phyloP scores from a whole-genome alignment of 208 protist species.

The Tritrichomonas musculus region DNA sequence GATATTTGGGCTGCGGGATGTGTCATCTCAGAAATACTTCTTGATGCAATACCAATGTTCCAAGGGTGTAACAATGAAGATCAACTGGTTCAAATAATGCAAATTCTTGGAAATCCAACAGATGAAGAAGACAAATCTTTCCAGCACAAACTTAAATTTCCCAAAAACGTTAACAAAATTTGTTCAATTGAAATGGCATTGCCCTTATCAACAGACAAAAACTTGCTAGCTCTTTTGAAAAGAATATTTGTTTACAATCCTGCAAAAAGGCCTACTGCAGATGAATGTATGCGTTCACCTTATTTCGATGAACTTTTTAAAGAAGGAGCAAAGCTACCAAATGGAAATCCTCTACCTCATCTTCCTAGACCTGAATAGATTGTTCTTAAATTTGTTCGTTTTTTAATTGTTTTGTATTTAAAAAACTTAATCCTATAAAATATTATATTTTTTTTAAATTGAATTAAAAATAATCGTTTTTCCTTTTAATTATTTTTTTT shows the following conservation, averaged over 20 bases:
- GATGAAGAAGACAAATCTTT: too few species aligned
- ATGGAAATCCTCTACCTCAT: neutral
- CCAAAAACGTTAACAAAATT: too few species aligned
- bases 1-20: constrained; percentile 81
- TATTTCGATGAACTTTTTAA: neutral
- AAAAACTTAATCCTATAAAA: too few species aligned
- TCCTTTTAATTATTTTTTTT: too few species aligned
- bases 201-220: too few species aligned
- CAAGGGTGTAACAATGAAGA: constrained; percentile 70
- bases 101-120: constrained; percentile 50
- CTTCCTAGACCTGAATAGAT: neutral
- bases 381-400: too few species aligned
- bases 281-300: neutral
- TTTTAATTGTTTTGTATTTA: too few species aligned
- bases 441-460: too few species aligned
- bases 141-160: too few species aligned
- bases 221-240: neutral
- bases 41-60: constrained; percentile 83
- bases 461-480: too few species aligned
- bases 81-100: constrained; percentile 87
- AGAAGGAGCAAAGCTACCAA: neutral
- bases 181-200: too few species aligned
- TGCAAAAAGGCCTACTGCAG: neutral
- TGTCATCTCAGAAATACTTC: constrained; percentile 93
- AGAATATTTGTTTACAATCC: neutral